Base-by-base conservation (phyloP, 305 asterid species). In the Andrographis paniculata region DNA sequence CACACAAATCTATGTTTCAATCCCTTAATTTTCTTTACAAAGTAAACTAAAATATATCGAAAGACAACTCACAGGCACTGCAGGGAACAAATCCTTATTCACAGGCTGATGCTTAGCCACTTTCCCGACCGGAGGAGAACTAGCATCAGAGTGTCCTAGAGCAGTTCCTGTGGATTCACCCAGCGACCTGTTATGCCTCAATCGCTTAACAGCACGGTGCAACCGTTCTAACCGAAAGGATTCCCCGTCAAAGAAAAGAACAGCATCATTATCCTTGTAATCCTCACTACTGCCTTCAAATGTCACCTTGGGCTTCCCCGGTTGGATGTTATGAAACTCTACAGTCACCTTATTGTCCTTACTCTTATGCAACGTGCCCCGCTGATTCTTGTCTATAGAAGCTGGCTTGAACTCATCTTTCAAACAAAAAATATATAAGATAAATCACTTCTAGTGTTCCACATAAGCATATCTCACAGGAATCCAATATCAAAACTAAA, bases 351-450 rank as follows among this genome's bases (percentile, higher is more conserved):
- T 89, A 52, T 89, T 89, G 30, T 86, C 96, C 76, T 82, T 89
- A 63, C 71, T 76, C 77, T 89, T 89, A 61, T 88, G 94, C 65
- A 89, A 56, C 1, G 72, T 68, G 52, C 98, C 98, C 9, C 86
- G 77, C 57, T 78, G 94, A 57, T 76, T 79, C 69, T 85, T 89
- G 45, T 89, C 96, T 7, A 89, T 85, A 20, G 96, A 89, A 42
- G 98, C 98, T 35, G 98, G 98, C 60, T 89, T 85, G 76, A 89
- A 89, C 52, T 85, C 98, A 64, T 89, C 98, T 89, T 71, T 11
- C 19, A 23, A 35, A 21, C 10, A 43, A 22, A 33, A 27, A 22
- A 9, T 31, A 42, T n/a, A n/a, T n/a, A n/a, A n/a, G n/a, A n/a
- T n/a, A n/a, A n/a, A n/a, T n/a, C n/a, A n/a, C n/a, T n/a, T n/a